A percentile compares a stretch with the other conserved stretches of the same genome.
These are phyloP conservation scores for Macrotyloma uniflorum DNA, from an alignment of 306 rosid species.

Conservation along the genomic window DNA sequence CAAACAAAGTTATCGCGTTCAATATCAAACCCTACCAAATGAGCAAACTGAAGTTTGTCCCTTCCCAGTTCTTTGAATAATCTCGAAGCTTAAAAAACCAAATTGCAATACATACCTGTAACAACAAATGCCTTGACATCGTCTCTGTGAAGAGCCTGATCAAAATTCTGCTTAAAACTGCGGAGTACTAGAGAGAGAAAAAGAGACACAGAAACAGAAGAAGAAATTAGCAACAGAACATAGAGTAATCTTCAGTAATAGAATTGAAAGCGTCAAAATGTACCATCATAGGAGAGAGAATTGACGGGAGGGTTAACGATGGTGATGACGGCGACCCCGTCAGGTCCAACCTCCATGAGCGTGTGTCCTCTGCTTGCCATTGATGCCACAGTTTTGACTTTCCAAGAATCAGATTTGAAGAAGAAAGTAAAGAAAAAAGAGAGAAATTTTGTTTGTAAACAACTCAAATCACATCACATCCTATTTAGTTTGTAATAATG, in stretches of 20 bases:
- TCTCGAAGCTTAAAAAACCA: not conserved
- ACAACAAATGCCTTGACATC: constrained; percentile 92
- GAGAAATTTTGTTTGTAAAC: not conserved
- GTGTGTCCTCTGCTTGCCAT: constrained; percentile 71
- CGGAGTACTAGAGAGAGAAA: constrained; percentile 51
- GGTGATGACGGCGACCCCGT: constrained; percentile 90
- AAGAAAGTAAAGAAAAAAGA: not conserved
- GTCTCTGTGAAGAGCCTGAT: constrained; percentile 68
- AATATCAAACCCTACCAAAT: not conserved
- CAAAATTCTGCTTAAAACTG: constrained; percentile 72
- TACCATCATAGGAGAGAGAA: constrained; percentile 94
- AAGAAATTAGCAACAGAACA: constrained; percentile 25
- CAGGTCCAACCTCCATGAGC: constrained; percentile 75
- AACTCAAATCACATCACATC: not conserved
- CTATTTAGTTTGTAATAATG: not conserved
- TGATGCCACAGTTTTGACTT: constrained; percentile 2
- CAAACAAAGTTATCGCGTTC: not conserved
- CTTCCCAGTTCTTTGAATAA: constrained; percentile 1
- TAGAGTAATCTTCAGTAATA: not conserved
- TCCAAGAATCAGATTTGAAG: constrained; percentile 10
- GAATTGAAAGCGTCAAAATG: not conserved
- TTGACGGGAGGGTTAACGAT: constrained; percentile 95
- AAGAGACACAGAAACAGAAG: not conserved
- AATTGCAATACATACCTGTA: constrained; percentile 54
- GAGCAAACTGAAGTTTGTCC: not conserved